Evolutionary conservation across 768 basidiomycete genomes (phyloP).

Genomic region (Chalciporus pseudorubinellus): DNA sequence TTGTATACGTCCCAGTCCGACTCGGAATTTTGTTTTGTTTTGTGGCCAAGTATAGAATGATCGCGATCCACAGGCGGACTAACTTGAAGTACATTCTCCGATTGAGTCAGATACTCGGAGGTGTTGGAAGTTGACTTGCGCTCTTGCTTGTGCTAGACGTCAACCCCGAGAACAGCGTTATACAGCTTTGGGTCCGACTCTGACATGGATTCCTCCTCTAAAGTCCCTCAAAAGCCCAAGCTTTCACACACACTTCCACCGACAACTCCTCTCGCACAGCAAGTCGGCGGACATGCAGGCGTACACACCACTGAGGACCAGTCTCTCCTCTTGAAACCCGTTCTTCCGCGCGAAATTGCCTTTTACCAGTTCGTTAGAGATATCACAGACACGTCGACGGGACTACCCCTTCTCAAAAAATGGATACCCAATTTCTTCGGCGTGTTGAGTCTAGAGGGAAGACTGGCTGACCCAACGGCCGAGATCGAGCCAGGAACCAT

Average conservation of each 20-base stretch:
- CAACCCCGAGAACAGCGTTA: too few species aligned
- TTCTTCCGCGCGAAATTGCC: slow-evolving; percentile 56
- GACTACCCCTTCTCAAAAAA: slow-evolving; percentile 36
- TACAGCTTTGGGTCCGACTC: too few species aligned
- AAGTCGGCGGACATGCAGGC: slow-evolving; percentile 82
- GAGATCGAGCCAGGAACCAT: background rate
- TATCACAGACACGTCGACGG: slow-evolving; percentile 25
- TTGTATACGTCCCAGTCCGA: too few species aligned
- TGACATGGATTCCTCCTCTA: too few species aligned
- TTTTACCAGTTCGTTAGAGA: slow-evolving; percentile 63
- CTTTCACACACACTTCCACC: slow-evolving; percentile 22
- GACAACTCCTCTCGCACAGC: slow-evolving; percentile 42
- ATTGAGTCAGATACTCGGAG: too few species aligned
- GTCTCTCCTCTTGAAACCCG: slow-evolving; percentile 79
- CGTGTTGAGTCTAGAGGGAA: slow-evolving; percentile 69
- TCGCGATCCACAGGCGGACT: too few species aligned
- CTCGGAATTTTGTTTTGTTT: too few species aligned
- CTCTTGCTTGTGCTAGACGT: too few species aligned
- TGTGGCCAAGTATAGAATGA: too few species aligned
- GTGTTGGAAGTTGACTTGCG: too few species aligned
- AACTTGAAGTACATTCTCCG: too few species aligned
- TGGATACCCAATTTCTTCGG: slow-evolving; percentile 81
- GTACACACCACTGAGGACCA: slow-evolving; percentile 71
- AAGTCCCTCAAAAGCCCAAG: slow-evolving; percentile 4
- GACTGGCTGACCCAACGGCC: slow-evolving; percentile 16